Evolutionary conservation across 768 basidiomycete species (phyloP), one percentile per base, ranked within the genome.

Genomic region (Suillus lakei): DNA sequence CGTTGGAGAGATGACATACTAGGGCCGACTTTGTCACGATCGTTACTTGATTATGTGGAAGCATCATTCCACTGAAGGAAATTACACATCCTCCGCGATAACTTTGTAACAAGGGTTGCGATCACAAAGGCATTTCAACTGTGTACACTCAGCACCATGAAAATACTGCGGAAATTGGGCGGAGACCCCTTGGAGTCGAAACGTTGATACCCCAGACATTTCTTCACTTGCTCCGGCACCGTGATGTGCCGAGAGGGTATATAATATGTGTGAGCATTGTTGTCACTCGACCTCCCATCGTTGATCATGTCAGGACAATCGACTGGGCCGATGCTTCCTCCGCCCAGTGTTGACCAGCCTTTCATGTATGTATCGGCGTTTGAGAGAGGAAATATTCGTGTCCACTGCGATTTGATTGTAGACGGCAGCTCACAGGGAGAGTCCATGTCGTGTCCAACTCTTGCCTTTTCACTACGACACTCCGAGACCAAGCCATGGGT

Each of bases 361-460:
- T 72, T 62, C 38, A 66, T 69, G 34, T 26, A 61, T 44, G 70
- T 72, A n/a, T 73, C 72, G 36, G 72, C 69, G 12, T 68, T 73
- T 34, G 71, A 73, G 66, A 71, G 60, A 12, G 71, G 72, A 4
- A 38, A 63, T 21, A 38, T 72, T 28, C 23, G 21, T 28, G 34
- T 70, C 26, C 64, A 66, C 21, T 56, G 76, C 30, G 74, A 65
- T 28, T 63, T 63, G 26, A 21, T 66, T 43, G 64, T 71, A 1
- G 46, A 64, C 16, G 66, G 44, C 21, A 63, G 46, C n/a, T 13
- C 44, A 3, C 64, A 62, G 10, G 50, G 26, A 51, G 66, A 62
- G 30, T 36, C 38, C n/a, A 41, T 62, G 0, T n/a, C 58, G 12
- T 55, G 64, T 26, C 70, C 69, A 28, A 41, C 67, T 41, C 62